These are phyloP conservation scores for Holtermannia corniformis DNA, from an alignment of 768 basidiomycete species.

Conservation along the genomic window DNA sequence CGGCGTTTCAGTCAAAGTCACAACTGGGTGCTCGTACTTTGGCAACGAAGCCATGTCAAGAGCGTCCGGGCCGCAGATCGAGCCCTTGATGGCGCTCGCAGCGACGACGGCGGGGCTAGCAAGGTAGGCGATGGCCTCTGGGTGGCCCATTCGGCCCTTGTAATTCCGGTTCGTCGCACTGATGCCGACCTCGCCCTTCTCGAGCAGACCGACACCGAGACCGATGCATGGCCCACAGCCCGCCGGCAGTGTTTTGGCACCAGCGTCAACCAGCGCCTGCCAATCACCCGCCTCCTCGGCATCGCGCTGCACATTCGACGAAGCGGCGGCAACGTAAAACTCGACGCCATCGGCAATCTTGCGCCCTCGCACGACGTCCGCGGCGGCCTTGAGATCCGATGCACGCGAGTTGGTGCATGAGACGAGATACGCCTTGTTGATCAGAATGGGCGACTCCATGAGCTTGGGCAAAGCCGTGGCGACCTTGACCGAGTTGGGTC, in stretches of 20 bases:
- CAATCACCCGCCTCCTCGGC: conserved; percentile 78
- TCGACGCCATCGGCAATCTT: conserved; percentile 77
- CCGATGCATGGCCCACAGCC: conserved; percentile 99
- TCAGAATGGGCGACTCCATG: conserved; percentile 60
- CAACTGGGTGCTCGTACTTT: conserved; percentile 29
- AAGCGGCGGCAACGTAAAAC: conserved; percentile 95
- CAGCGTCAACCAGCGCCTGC: conserved; percentile 73
- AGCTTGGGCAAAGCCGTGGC: conserved; percentile 87
- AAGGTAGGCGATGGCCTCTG: conserved; percentile 88
- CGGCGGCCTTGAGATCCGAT: conserved; percentile 87
- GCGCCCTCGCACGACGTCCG: conserved; percentile 72
- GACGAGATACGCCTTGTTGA: conserved; percentile 96
- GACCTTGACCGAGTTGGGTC: conserved; percentile 94
- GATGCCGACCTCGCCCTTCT: conserved; percentile 92
- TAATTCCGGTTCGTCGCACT: conserved; percentile 98
- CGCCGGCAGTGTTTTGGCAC: conserved; percentile 84
- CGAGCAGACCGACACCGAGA: conserved; percentile 78
- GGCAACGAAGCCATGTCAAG: conserved; percentile 53
- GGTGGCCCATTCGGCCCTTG: conserved; percentile 96
- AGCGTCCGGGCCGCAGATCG: conserved; percentile 72
- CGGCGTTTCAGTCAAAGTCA: conserved; percentile 34
- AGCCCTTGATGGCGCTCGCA: conserved; percentile 84
- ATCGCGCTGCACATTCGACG: conserved; percentile 81
- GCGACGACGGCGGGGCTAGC: conserved; percentile 96
- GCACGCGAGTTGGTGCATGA: conserved; percentile 96